phyloP scores from a whole-genome alignment of 345 rosid species.

The Brassica juncea region DNA sequence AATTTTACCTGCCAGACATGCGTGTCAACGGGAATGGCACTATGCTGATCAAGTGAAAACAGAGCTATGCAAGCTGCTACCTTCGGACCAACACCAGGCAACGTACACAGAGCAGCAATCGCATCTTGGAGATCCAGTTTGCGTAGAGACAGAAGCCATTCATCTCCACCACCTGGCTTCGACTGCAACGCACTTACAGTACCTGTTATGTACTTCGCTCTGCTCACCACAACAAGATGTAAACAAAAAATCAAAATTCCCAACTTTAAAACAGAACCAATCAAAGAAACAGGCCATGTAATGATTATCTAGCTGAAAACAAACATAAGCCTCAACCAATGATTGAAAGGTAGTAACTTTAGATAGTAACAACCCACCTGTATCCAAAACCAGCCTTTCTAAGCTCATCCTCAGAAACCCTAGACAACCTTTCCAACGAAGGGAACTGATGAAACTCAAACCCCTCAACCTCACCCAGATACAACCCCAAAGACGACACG shows the following conservation, averaged over 20 bases:
- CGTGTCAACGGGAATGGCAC: conserved; percentile 92
- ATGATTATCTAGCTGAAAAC: background rate
- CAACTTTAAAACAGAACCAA: background rate
- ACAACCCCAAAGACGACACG: conserved; percentile 64
- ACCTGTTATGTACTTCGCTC: conserved; percentile 85
- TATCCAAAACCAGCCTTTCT: conserved; percentile 88
- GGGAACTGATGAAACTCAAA: conserved; percentile 84
- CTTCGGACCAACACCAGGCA: conserved; percentile 94
- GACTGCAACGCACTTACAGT: conserved; percentile 64
- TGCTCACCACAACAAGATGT: conserved; percentile 35
- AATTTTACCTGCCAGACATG: conserved; percentile 88
- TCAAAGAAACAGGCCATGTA: conserved; percentile 1
- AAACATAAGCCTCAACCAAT: background rate
- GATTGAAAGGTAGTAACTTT: background rate
- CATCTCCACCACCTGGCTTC: conserved; percentile 73
- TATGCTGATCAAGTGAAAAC: conserved; percentile 91
- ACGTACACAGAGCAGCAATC: conserved; percentile 69
- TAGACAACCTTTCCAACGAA: conserved; percentile 60
- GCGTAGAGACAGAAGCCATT: conserved; percentile 84
- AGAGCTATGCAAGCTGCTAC: conserved; percentile 94
- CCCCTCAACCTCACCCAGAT: conserved; percentile 66
- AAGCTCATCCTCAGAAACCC: conserved; percentile 67
- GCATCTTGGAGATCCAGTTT: conserved; percentile 62
- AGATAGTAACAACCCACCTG: conserved; percentile 52
- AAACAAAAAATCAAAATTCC: conserved; percentile 29